Percentiles rank a stretch among this genome's conserved stretches.
phyloP scores from a whole-genome alignment of 1,284 basidiomycete species.

The Irpex lacteus region DNA sequence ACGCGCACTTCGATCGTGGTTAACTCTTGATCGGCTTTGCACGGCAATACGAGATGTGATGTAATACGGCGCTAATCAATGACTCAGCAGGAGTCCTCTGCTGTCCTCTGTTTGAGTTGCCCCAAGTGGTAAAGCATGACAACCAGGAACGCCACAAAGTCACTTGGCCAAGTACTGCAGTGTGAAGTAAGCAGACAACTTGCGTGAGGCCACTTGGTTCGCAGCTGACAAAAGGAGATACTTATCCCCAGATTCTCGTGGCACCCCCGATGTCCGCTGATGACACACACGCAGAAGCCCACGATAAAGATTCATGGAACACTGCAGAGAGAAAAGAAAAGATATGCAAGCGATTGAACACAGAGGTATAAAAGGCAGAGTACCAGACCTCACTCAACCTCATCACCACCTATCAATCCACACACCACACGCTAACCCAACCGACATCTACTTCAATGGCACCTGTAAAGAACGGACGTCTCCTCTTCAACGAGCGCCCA shows the following conservation, averaged over 20 bases:
- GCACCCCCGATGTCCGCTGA: background rate
- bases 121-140: too few species aligned
- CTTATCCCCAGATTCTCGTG: too few species aligned
- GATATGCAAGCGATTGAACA: background rate
- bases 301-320: background rate
- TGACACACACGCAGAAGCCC: background rate
- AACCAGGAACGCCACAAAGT: too few species aligned
- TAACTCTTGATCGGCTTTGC: background rate
- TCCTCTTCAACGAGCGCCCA: slow-evolving; percentile 17
- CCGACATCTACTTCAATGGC: slow-evolving; percentile 10
- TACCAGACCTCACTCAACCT: background rate
- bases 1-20: too few species aligned
- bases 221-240: too few species aligned
- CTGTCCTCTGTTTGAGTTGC: too few species aligned
- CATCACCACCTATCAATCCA: background rate
- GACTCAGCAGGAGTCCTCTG: too few species aligned
- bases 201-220: too few species aligned
- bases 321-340: background rate
- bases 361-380: background rate
- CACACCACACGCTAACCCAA: background rate
- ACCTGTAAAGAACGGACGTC: slow-evolving; percentile 18
- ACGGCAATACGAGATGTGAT: background rate
- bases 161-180: too few species aligned
- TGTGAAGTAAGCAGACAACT: too few species aligned
- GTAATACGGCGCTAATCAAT: too few species aligned